Conservation (phyloP, 108 stramenopile species). For the Cyclotella choctawhatcheeana region DNA sequence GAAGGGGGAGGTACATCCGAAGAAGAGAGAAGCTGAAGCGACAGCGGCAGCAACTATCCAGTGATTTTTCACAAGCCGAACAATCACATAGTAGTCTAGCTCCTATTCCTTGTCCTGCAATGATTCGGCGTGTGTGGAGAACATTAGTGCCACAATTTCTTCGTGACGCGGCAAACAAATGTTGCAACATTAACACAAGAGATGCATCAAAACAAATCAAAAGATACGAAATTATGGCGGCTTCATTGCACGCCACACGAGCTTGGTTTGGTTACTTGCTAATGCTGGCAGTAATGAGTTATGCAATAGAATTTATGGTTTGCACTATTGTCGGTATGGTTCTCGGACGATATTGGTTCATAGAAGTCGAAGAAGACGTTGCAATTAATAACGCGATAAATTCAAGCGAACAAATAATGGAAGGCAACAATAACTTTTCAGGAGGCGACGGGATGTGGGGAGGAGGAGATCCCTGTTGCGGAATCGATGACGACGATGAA, state of each 20-base stretch:
- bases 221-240: constrained; percentile 29
- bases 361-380: constrained; percentile 38
- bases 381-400: too few species aligned
- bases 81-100: too few species aligned
- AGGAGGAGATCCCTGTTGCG: constrained; percentile 46
- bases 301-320: constrained; percentile 39
- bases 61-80: background rate
- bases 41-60: background rate
- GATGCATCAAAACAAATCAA: constrained; percentile 1
- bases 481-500: constrained; percentile 37
- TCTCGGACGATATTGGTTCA: constrained; percentile 32
- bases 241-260: constrained; percentile 28
- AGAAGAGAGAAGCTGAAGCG: constrained; percentile 20
- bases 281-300: constrained; percentile 49
- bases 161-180: background rate
- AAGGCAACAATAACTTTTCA: too few species aligned
- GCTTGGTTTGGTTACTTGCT: constrained; percentile 37
- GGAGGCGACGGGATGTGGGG: constrained; percentile 34
- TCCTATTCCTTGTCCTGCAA: background rate
- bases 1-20: constrained; percentile 23
- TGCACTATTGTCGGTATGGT: constrained; percentile 37
- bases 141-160: background rate
- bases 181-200: background rate
- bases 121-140: constrained; percentile 14
- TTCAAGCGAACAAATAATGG: too few species aligned